Percentiles rank a stretch among this genome's conserved stretches.
These are phyloP conservation scores for Tolypocladium nubicola DNA, from an alignment of 2,329 filamentous ascomycete species.

Conservation along the genomic window DNA sequence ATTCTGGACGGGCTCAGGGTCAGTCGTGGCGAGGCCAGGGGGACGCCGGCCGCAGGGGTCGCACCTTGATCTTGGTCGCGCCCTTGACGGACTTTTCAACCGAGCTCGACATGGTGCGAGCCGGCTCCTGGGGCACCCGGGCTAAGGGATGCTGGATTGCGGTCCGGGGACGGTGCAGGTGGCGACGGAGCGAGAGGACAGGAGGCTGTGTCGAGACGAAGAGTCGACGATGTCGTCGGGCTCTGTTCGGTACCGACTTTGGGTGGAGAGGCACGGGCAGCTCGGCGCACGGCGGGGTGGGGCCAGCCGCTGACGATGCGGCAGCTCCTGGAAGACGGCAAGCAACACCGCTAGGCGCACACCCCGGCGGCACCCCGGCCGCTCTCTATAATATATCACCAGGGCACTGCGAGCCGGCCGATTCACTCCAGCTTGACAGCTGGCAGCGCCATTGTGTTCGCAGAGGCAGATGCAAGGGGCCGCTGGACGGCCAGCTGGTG, in stretches of 20 bases:
- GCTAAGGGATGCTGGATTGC: not conserved
- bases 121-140: constrained; percentile 2
- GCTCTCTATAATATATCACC: no score
- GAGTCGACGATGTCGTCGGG: not conserved
- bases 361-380: not conserved
- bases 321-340: not conserved
- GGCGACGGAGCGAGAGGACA: not conserved
- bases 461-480: no score
- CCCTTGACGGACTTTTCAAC: constrained; percentile 99
- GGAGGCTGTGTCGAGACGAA: not conserved
- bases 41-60: not conserved
- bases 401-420: no score
- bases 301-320: not conserved
- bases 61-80: constrained; percentile 92
- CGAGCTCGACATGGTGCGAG: constrained; percentile 59
- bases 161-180: not conserved
- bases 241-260: not conserved
- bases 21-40: not conserved
- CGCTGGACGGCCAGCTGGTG: no score
- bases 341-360: not conserved
- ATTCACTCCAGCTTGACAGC: no score
- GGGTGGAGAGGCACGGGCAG: not conserved
- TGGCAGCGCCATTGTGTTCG: no score
- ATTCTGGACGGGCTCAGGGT: constrained; percentile 41
- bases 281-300: not conserved